Evolutionary conservation across 2,329 filamentous ascomycete species (phyloP), one percentile per base, ranked within the genome.

Genomic region (Cladosporium oxysporum): DNA sequence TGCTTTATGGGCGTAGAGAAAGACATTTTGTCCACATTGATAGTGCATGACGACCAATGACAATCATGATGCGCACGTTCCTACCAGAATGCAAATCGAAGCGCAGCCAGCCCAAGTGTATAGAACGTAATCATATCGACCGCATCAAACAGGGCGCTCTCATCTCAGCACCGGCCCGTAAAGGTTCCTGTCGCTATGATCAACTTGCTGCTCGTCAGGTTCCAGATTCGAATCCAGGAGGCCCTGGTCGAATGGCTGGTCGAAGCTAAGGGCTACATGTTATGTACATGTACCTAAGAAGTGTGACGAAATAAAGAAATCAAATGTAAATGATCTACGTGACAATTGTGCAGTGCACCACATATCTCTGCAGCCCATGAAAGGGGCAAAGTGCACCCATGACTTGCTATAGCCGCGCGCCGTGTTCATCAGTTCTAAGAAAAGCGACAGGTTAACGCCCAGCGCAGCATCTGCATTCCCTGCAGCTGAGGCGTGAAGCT

Each of bases 371-470:
- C n/a, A 47, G 5, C 41, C 41, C n/a, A 47, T 47, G 41, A 47
- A 47, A 47, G 41, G 41, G 41, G 41, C 41, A 21, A 47, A 18
- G 41, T 47, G n/a, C 12, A 23, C 57, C 26, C 57, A 23, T 26
- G 28, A 33, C 29, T 33, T 31, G 52, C 26, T 4, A 55, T 21
- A 31, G n/a, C 29, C 28, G 52, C n/a, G 31, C 21, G 28, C 28
- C 28, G 16, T 55, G 26, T 18, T 29, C n/a, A 29, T 21, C 52
- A 33, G 44, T 47, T 37, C 59, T 62, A 52, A 52, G 47, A 52
- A 59, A 62, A 62, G 59, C 31, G 59, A 62, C 59, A 35, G 29
- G 12, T 61, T 28, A 12, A 44, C 44, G 11, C 29, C 18, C 12
- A n/a, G 16, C 28, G 35, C 58, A 29, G 58, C 18, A 14, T 31